Conservation (phyloP, 306 rosid species). For the Fragaria ananassa region DNA sequence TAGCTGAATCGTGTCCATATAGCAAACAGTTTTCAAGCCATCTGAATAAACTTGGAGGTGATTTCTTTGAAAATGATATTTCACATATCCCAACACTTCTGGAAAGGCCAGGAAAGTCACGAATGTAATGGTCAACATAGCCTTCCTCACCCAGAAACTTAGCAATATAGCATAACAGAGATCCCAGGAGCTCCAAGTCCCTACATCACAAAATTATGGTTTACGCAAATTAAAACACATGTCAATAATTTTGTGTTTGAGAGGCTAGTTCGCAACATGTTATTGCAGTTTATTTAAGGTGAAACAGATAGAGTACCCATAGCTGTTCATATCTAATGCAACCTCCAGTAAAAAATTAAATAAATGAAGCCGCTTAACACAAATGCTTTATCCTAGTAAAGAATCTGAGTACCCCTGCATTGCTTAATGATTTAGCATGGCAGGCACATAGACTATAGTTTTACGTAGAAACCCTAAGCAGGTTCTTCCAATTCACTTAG, state of each 20-base stretch:
- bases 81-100: slow-evolving; percentile 38
- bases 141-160: slow-evolving; percentile 60
- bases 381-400: neutral
- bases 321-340: slow-evolving; percentile 11
- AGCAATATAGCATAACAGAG: slow-evolving; percentile 68
- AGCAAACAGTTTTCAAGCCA: slow-evolving; percentile 90
- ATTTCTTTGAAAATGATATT: slow-evolving; percentile 43
- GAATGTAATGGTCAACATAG: slow-evolving; percentile 83
- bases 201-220: slow-evolving; percentile 32
- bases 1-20: slow-evolving; percentile 53
- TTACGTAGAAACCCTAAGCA: neutral
- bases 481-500: slow-evolving; percentile 11
- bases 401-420: neutral
- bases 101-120: slow-evolving; percentile 82
- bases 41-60: slow-evolving; percentile 78
- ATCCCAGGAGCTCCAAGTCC: slow-evolving; percentile 79
- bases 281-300: neutral
- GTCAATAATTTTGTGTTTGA: neutral
- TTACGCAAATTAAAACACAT: slow-evolving; percentile 8
- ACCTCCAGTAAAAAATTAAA: slow-evolving; percentile 12
- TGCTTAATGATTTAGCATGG: neutral
- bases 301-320: slow-evolving; percentile 11
- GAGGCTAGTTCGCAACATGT: neutral
- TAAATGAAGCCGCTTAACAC: slow-evolving; percentile 18
- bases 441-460: slow-evolving; percentile 10